phyloP scores from a whole-genome alignment of 768 basidiomycete species.

The Leccinum rimulosum region DNA sequence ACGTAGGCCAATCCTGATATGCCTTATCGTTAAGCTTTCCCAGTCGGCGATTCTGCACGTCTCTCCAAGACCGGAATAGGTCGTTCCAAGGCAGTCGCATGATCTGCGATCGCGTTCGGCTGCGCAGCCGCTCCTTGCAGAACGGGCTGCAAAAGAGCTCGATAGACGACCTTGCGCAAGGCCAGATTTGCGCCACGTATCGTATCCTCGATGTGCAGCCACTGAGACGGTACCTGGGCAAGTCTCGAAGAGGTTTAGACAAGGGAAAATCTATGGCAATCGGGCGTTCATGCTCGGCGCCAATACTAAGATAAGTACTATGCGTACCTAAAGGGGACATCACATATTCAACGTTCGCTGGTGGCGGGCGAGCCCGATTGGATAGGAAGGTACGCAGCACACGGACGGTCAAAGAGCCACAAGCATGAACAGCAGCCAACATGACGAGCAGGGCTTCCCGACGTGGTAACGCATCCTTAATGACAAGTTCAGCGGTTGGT shows the following conservation, averaged over 20 bases:
- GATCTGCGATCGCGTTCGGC: not conserved
- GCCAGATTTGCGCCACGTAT: conserved; percentile 44
- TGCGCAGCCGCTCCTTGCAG: conserved; percentile 11
- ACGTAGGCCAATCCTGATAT: conserved; percentile 49
- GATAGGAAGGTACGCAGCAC: conserved; percentile 54
- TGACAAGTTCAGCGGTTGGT: not conserved
- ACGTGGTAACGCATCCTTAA: not conserved
- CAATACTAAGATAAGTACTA: not conserved
- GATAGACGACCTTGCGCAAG: conserved; percentile 67
- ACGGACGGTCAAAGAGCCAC: conserved; percentile 70
- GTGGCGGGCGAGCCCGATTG: conserved; percentile 17
- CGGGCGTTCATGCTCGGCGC: conserved; percentile 4
- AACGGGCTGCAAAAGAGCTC: conserved; percentile 53
- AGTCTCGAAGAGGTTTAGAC: conserved; percentile 30
- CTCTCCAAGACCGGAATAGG: conserved; percentile 34
- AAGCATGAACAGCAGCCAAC: conserved; percentile 71
- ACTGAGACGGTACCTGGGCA: conserved; percentile 64
- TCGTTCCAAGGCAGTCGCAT: not conserved
- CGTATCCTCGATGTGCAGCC: conserved; percentile 43
- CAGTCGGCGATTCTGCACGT: conserved; percentile 44
- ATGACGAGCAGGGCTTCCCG: conserved; percentile 43
- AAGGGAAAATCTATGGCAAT: conserved; percentile 52
- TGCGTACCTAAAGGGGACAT: conserved; percentile 49
- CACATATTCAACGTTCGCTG: conserved; percentile 22
- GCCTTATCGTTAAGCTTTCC: conserved; percentile 51